Evolutionary conservation across 2,329 filamentous ascomycete species (phyloP).

Genomic region (Exophiala sideris): DNA sequence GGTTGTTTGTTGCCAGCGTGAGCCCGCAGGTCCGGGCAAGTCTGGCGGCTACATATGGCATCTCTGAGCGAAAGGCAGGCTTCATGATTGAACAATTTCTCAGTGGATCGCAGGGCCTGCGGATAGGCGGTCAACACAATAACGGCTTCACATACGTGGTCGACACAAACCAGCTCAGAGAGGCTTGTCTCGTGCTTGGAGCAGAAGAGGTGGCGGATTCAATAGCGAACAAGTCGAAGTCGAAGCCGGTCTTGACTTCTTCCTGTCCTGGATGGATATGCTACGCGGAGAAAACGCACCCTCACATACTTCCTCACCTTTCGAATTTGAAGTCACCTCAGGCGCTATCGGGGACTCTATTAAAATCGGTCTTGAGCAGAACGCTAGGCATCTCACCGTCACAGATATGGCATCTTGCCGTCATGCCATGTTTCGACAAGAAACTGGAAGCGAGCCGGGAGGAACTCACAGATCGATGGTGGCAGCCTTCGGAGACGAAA

Average conservation of each 20-base stretch:
- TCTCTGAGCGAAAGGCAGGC: conserved; percentile 70
- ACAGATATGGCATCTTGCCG: conserved; percentile 86
- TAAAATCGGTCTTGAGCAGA: conserved; percentile 81
- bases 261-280: conserved; percentile 98
- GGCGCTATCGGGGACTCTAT: conserved; percentile 79
- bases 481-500: conserved; percentile 49
- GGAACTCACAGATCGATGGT: conserved; percentile 79
- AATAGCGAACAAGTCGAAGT: conserved; percentile 27
- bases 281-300: conserved; percentile 97
- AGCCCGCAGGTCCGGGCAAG: conserved; percentile 89
- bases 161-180: conserved; percentile 80
- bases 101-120: conserved; percentile 65
- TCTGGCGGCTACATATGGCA: conserved; percentile 76
- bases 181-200: conserved; percentile 76
- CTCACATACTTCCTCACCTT: conserved; percentile 85
- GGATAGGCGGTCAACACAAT: conserved; percentile 64
- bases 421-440: conserved; percentile 99
- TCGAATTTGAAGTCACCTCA: conserved; percentile 92
- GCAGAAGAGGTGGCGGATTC: conserved; percentile 64
- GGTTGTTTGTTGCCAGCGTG: conserved; percentile 85
- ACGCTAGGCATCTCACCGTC: conserved; percentile 68
- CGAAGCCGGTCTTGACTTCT: conserved; percentile 63
- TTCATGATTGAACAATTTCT: conserved; percentile 81
- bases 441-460: conserved; percentile 93
- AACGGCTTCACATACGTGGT: conserved; percentile 86